Percentiles rank a stretch among this genome's conserved stretches.
Evolutionary conservation across 2,329 filamentous ascomycete species (phyloP).

Genomic region (Lachnellula arida): DNA sequence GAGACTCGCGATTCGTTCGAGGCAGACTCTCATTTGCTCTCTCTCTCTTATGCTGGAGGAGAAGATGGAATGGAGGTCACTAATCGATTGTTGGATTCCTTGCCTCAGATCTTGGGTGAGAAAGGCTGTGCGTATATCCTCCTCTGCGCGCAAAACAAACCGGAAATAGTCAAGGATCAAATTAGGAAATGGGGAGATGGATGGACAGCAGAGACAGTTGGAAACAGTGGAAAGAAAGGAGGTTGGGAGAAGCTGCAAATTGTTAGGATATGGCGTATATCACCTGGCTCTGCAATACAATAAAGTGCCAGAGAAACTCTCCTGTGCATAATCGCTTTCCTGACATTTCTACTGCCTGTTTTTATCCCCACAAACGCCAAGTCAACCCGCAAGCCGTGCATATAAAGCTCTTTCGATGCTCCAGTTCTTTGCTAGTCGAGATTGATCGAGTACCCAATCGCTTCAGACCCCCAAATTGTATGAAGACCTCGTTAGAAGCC

Average conservation of each 20-base stretch:
- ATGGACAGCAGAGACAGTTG: constrained; percentile 76
- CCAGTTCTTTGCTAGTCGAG: neutral
- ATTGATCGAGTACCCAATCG: neutral
- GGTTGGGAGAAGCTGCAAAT: constrained; percentile 95
- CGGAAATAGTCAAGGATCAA: constrained; percentile 63
- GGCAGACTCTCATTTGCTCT: constrained; percentile 75
- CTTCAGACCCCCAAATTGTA: neutral
- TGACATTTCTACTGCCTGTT: constrained; percentile 16
- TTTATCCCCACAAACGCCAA: constrained; percentile 24
- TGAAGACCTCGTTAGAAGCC: constrained; percentile 29
- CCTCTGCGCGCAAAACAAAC: constrained; percentile 86
- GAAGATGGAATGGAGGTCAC: constrained; percentile 92
- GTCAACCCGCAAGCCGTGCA: constrained; percentile 2
- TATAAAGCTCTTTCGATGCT: neutral
- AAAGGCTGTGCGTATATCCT: constrained; percentile 81
- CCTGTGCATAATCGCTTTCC: constrained; percentile 1
- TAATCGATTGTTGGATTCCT: constrained; percentile 64
- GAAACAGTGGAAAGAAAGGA: constrained; percentile 76
- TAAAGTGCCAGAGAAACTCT: neutral
- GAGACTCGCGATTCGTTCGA: constrained; percentile 52
- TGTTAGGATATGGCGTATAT: constrained; percentile 69
- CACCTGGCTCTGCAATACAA: constrained; percentile 2
- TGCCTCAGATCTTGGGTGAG: constrained; percentile 60
- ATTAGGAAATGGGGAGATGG: constrained; percentile 51
- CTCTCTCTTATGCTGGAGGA: constrained; percentile 85